Percentiles rank a stretch among this genome's conserved stretches.
Conservation (phyloP, 2,329 filamentous ascomycete species). For the Penicillium sp. region DNA sequence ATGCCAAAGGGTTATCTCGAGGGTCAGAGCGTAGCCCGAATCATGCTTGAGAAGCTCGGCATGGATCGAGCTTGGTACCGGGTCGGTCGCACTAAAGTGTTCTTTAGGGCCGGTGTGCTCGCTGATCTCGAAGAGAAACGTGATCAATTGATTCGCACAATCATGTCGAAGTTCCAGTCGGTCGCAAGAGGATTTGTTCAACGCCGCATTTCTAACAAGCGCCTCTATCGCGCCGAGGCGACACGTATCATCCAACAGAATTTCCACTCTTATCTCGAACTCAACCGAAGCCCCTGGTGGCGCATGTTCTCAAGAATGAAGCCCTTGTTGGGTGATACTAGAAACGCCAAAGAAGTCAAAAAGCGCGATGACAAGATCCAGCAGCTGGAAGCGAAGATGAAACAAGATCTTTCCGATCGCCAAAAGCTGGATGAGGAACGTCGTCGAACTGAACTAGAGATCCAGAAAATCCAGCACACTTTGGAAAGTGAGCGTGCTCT, state of each 20-base stretch:
- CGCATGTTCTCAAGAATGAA: conserved; percentile 92
- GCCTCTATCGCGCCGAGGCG: conserved; percentile 90
- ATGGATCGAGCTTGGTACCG: conserved; percentile 86
- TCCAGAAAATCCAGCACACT: conserved; percentile 87
- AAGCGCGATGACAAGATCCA: conserved; percentile 92
- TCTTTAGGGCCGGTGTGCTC: conserved; percentile 93
- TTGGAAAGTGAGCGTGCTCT: conserved; percentile 95
- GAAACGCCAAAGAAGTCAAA: conserved; percentile 91
- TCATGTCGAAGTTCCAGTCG: conserved; percentile 92
- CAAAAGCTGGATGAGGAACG: conserved; percentile 88
- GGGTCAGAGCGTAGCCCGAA: conserved; percentile 77
- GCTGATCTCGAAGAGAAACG: conserved; percentile 96
- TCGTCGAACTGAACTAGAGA: conserved; percentile 80
- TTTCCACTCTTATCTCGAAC: conserved; percentile 85
- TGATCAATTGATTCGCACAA: conserved; percentile 87
- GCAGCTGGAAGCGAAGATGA: conserved; percentile 81
- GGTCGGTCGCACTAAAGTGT: conserved; percentile 94
- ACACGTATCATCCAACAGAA: conserved; percentile 94
- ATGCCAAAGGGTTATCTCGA: conserved; percentile 92
- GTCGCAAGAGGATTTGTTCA: conserved; percentile 88
- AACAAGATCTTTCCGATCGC: conserved; percentile 71
- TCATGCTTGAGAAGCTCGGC: conserved; percentile 87
- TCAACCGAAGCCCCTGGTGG: conserved; percentile 97
- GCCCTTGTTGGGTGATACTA: conserved; percentile 85
- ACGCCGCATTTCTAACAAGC: conserved; percentile 85